These are phyloP conservation scores for Irpex sp. DNA, from an alignment of 1,284 basidiomycete genomes.

Conservation along the genomic window DNA sequence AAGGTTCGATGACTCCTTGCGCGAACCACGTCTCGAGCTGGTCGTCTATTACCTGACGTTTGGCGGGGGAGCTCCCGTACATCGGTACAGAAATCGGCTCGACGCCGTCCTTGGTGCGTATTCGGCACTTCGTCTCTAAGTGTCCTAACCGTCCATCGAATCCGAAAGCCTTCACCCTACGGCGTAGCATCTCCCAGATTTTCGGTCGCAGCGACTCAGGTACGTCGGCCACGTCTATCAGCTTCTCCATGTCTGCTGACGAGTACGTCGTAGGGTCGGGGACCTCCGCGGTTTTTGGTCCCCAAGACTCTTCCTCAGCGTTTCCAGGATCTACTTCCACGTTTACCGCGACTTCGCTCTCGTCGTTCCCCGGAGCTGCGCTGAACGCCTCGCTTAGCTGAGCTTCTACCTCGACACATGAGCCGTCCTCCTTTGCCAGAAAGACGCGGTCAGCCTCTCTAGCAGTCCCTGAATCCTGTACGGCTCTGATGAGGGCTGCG, in stretches of 20 bases:
- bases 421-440: too few relatives aligned
- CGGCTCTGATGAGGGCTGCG: too few relatives aligned
- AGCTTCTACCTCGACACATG: too few relatives aligned
- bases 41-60: conserved; percentile 29
- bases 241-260: neutral
- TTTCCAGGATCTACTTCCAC: too few relatives aligned
- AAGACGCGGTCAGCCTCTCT: too few relatives aligned
- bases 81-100: conserved; percentile 22
- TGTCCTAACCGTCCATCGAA: neutral
- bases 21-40: conserved; percentile 28
- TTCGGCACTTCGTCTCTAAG: neutral
- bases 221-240: conserved; percentile 6
- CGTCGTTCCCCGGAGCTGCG: too few relatives aligned
- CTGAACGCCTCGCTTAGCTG: too few relatives aligned
- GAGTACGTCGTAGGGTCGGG: neutral
- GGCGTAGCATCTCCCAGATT: neutral
- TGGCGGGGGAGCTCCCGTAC: conserved; percentile 27
- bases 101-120: conserved; percentile 1
- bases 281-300: conserved; percentile 2
- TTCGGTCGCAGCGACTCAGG: neutral
- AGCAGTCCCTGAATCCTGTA: too few relatives aligned
- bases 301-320: neutral
- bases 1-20: conserved; percentile 30
- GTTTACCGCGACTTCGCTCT: too few relatives aligned
- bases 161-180: neutral